Conservation (phyloP, 345 rosid genomes). For the Brassica napus region DNA sequence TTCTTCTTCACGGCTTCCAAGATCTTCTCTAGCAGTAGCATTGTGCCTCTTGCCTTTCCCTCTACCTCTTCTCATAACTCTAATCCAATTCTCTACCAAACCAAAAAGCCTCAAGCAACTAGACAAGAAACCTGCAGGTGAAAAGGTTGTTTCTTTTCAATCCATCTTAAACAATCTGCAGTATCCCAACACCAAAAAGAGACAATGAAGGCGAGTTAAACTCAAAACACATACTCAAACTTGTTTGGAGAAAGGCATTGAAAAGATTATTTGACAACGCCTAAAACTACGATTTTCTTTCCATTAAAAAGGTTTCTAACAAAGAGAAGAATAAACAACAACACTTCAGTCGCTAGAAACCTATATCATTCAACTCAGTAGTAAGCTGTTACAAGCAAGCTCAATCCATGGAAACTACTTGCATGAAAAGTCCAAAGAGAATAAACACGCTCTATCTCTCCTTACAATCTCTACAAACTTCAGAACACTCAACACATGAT, state of each 20-base stretch:
- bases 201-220: slow-evolving; percentile 5
- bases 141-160: neutral
- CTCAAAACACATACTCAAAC: neutral
- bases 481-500: slow-evolving; percentile 13
- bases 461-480: neutral
- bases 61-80: slow-evolving; percentile 54
- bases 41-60: slow-evolving; percentile 72
- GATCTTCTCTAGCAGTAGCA: slow-evolving; percentile 49
- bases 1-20: slow-evolving; percentile 54
- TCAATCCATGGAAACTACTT: slow-evolving; percentile 22
- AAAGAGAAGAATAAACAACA: slow-evolving; percentile 6
- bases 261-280: neutral
- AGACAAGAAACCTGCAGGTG: slow-evolving; percentile 3
- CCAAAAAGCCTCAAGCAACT: slow-evolving; percentile 20
- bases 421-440: slow-evolving; percentile 29
- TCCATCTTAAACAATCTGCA: neutral
- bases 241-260: neutral
- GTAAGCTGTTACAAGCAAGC: slow-evolving; percentile 14
- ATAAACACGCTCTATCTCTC: neutral
- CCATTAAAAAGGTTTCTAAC: neutral
- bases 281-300: neutral
- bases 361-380: neutral
- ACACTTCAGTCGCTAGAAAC: neutral
- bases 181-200: neutral
- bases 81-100: neutral